These are phyloP conservation scores for Pichia gijzeniarum DNA, from an alignment of 805 yeast species.

Conservation along the genomic window DNA sequence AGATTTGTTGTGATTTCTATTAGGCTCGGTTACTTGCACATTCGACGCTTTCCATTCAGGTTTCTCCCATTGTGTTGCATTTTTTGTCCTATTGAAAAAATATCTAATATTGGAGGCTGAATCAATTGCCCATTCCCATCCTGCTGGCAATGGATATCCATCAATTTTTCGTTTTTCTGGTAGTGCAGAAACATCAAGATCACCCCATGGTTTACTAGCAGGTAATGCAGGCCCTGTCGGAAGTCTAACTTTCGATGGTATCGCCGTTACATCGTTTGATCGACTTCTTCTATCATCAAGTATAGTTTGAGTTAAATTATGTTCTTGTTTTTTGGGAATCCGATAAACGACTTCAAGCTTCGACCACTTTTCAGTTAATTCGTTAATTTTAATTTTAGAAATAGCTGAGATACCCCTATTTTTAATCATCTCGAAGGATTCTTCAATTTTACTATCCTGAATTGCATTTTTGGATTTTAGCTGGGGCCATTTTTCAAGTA, in stretches of 20 bases:
- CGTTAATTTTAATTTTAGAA: slow-evolving; percentile 33
- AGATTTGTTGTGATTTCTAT: neutral
- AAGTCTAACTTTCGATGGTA: slow-evolving; percentile 4
- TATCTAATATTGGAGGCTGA: slow-evolving; percentile 39
- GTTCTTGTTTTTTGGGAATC: slow-evolving; percentile 57
- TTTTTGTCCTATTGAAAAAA: slow-evolving; percentile 46
- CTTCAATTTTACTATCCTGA: slow-evolving; percentile 65
- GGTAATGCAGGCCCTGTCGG: slow-evolving; percentile 12
- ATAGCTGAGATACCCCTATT: slow-evolving; percentile 2
- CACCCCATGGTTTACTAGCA: slow-evolving; percentile 16
- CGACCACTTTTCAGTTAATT: slow-evolving; percentile 62
- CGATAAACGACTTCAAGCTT: slow-evolving; percentile 74
- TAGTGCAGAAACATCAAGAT: slow-evolving; percentile 12
- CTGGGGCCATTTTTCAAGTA: slow-evolving; percentile 59
- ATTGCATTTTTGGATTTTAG: slow-evolving; percentile 70
- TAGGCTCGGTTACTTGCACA: neutral
- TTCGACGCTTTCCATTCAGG: slow-evolving; percentile 32
- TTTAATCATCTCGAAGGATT: slow-evolving; percentile 43
- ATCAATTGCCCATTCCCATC: slow-evolving; percentile 59
- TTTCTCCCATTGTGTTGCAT: slow-evolving; percentile 52
- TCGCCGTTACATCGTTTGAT: slow-evolving; percentile 3
- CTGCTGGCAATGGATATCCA: slow-evolving; percentile 43
- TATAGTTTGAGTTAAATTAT: slow-evolving; percentile 2
- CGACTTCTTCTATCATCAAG: slow-evolving; percentile 23
- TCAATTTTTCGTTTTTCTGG: slow-evolving; percentile 21